These are phyloP conservation scores for Gossypium trilobum DNA, from an alignment of 441 rosid genomes.

Conservation along the genomic window DNA sequence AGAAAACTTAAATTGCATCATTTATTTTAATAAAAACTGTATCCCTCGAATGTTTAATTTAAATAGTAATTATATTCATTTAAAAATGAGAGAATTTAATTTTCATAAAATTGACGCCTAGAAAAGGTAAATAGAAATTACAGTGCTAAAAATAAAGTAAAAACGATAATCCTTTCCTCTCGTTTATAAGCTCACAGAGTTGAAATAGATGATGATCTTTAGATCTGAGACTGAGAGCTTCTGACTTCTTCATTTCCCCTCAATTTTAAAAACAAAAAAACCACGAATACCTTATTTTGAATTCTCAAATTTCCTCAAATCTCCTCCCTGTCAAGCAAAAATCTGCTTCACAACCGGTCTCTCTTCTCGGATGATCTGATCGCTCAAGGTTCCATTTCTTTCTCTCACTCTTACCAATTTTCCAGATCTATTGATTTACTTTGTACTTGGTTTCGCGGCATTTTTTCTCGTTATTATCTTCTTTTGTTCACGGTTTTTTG, in stretches of 20 bases:
- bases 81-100: no score
- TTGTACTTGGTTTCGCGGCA: neutral
- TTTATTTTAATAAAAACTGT: no score
- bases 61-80: no score
- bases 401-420: neutral
- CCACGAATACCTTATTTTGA: neutral
- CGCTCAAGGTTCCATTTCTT: conserved; percentile 1
- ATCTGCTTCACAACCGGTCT: neutral
- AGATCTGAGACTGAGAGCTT: neutral
- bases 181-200: neutral
- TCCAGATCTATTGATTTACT: conserved; percentile 1
- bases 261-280: neutral
- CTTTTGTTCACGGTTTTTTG: neutral
- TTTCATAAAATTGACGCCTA: neutral
- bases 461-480: neutral
- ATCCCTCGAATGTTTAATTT: no score
- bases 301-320: neutral
- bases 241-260: neutral
- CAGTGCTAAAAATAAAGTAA: neutral
- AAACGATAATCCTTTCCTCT: neutral
- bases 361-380: conserved; percentile 8
- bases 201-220: neutral
- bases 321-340: neutral
- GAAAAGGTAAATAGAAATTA: neutral
- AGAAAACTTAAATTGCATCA: no score